Percentiles rank a stretch among this genome's conserved stretches.
Conservation (phyloP, 2,329 filamentous ascomycete genomes). For the Talaromyces sp. region DNA sequence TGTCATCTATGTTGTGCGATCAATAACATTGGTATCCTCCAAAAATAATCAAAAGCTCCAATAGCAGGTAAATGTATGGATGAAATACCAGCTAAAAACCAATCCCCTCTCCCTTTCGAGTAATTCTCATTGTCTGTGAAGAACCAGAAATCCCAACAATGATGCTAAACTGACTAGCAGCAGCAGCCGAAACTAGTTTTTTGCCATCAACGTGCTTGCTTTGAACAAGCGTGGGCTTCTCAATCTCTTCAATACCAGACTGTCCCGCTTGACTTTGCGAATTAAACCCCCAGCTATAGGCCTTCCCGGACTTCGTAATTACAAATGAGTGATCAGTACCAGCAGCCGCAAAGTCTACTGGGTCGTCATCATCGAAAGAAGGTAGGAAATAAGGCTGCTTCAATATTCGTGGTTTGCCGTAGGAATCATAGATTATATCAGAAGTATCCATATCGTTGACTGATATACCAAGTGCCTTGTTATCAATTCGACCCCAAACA, state of each 20-base stretch:
- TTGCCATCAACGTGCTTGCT: conserved; percentile 3
- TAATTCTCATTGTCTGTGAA: background rate
- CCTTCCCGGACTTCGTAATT: conserved; percentile 1
- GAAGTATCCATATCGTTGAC: background rate
- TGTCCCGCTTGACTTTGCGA: conserved; percentile 6
- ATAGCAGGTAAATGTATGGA: too few relatives aligned
- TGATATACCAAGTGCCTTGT: conserved; percentile 5
- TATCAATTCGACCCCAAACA: conserved; percentile 5
- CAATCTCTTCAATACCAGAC: conserved; percentile 4
- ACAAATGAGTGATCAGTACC: conserved; percentile 6
- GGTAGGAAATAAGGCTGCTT: background rate
- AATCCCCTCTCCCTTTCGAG: background rate
- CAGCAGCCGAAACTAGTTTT: background rate
- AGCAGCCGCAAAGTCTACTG: background rate
- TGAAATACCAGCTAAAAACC: too few relatives aligned
- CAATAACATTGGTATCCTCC: too few relatives aligned
- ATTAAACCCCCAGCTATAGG: conserved; percentile 9
- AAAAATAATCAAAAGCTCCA: too few relatives aligned
- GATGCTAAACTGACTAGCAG: conserved; percentile 3
- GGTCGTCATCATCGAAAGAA: background rate
- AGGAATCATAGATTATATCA: background rate
- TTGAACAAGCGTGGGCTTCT: conserved; percentile 1
- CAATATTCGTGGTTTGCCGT: background rate
- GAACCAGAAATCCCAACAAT: background rate
- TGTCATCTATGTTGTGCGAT: too few relatives aligned